Conservation (phyloP, 2,329 filamentous ascomycete species). For the Fusarium sororula region DNA sequence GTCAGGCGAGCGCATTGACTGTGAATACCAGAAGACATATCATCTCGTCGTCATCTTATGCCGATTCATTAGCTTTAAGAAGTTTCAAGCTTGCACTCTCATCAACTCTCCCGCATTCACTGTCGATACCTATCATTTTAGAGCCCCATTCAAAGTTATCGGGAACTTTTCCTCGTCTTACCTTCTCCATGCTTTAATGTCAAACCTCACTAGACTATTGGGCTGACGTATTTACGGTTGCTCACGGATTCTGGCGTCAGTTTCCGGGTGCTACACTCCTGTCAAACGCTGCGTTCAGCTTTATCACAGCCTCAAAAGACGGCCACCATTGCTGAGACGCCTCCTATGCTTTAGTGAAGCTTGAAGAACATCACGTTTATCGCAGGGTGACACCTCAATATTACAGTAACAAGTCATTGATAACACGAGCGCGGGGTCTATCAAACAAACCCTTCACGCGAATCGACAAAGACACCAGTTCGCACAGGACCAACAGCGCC, state of each 20-base stretch:
- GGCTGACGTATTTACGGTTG: conserved; percentile 12
- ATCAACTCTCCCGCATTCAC: neutral
- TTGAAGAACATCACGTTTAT: neutral
- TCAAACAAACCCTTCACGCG: neutral
- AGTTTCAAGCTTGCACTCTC: conserved; percentile 8
- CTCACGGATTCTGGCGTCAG: conserved; percentile 4
- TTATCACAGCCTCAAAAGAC: neutral
- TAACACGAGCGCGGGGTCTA: neutral
- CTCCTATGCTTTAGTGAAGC: neutral
- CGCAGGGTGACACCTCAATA: neutral
- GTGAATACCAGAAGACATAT: neutral
- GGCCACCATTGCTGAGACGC: neutral
- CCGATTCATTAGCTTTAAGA: conserved; percentile 12
- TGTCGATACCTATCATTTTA: neutral
- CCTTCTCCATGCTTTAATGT: neutral
- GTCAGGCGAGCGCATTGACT: neutral
- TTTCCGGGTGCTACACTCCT: conserved; percentile 21
- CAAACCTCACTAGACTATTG: neutral
- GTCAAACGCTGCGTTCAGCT: conserved; percentile 8
- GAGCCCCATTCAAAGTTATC: neutral
- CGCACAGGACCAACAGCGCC: neutral
- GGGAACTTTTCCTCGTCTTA: conserved; percentile 13
- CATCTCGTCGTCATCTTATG: conserved; percentile 11
- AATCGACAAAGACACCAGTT: neutral
- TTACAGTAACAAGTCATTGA: neutral